phyloP scores from a whole-genome alignment of 73 alveolate genomes.

The Paramecium biaurelia region DNA sequence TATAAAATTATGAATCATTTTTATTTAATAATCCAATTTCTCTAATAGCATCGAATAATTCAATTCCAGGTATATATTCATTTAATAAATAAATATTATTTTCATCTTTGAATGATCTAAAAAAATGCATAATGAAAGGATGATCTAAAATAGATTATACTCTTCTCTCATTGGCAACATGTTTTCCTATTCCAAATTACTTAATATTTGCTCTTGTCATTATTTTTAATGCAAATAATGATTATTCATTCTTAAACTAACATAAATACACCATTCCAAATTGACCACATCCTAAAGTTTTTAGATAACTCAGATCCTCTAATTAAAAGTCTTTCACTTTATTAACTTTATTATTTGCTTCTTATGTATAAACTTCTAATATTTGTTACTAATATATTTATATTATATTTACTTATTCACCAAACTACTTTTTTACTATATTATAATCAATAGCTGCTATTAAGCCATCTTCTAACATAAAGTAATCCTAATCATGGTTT shows the following conservation, averaged over 20 bases:
- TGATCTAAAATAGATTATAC: constrained; percentile 72
- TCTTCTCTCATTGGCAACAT: constrained; percentile 70
- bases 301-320: constrained; percentile 65
- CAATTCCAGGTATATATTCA: constrained; percentile 81
- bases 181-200: constrained; percentile 67
- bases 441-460: constrained; percentile 63
- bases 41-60: constrained; percentile 74
- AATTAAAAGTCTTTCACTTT: constrained; percentile 72
- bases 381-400: constrained; percentile 34
- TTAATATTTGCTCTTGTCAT: constrained; percentile 73
- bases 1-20: constrained; percentile 62
- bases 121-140: constrained; percentile 76
- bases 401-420: constrained; percentile 65
- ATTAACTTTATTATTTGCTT: neutral
- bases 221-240: constrained; percentile 78
- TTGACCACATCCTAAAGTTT: constrained; percentile 75
- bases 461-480: constrained; percentile 70
- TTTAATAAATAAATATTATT: constrained; percentile 73
- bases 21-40: constrained; percentile 72
- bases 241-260: constrained; percentile 58
- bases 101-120: constrained; percentile 74
- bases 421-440: constrained; percentile 69
- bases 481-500: constrained; percentile 48
- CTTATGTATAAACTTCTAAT: constrained; percentile 57
- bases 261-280: constrained; percentile 81